Conservation (phyloP, 495 filamentous ascomycete species). For the Talaromyces thailandensis region DNA sequence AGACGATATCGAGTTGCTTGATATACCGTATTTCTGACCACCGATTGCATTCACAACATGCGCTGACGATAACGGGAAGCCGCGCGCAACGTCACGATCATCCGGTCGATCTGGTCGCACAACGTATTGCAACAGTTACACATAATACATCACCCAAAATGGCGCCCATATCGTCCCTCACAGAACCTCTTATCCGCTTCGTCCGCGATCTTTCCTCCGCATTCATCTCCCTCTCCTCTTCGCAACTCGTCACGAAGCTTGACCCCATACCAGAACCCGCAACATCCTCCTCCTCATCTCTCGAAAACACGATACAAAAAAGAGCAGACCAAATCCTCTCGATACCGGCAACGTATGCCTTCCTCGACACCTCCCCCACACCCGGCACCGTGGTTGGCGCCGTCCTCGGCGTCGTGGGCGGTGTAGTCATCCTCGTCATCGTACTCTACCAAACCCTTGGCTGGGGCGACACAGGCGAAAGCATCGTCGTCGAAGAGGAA, state of each 20-base stretch:
- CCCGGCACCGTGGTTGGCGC: constrained; percentile 77
- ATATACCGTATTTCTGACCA: not conserved
- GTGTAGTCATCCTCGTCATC: constrained; percentile 69
- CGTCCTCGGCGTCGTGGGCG: constrained; percentile 72
- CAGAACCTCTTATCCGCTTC: not conserved
- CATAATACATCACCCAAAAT: not conserved
- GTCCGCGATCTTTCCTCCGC: constrained; percentile 3
- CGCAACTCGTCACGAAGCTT: not conserved
- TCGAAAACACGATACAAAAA: not conserved
- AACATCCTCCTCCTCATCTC: not conserved
- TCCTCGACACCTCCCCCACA: constrained; percentile 45
- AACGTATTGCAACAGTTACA: not conserved
- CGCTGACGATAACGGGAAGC: not conserved
- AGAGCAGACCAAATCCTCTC: constrained; percentile 26
- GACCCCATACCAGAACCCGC: not conserved
- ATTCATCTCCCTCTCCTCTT: constrained; percentile 1
- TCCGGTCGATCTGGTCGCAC: not conserved
- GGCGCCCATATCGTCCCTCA: constrained; percentile 3
- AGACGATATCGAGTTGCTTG: not conserved
- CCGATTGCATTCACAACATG: not conserved
- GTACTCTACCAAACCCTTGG: constrained; percentile 61
- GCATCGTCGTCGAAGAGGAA: constrained; percentile 10
- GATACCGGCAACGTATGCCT: constrained; percentile 64
- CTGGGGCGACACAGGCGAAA: constrained; percentile 29
- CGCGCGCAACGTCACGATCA: not conserved